Evolutionary conservation across 768 basidiomycete species (phyloP).

Genomic region (Floccularia luteovirens): DNA sequence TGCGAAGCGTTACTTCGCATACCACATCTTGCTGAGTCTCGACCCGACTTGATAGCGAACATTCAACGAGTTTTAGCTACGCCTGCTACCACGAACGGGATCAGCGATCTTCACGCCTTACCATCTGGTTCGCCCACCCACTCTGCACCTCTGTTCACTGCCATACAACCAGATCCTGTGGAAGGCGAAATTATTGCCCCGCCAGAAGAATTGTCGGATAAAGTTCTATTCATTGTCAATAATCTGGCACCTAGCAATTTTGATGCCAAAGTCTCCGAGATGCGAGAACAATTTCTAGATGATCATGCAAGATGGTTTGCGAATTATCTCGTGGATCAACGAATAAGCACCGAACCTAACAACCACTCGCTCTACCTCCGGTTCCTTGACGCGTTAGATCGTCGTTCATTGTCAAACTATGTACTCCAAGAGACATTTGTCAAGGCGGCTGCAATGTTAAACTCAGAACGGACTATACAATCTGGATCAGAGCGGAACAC

Average conservation of each 20-base stretch:
- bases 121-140: constrained; percentile 24
- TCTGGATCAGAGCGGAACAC: constrained; percentile 78
- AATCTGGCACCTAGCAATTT: constrained; percentile 95
- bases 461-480: constrained; percentile 85
- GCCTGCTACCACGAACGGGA: constrained; percentile 33
- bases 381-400: constrained; percentile 80
- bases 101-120: constrained; percentile 26
- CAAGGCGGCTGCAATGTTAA: constrained; percentile 81
- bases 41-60: constrained; percentile 70
- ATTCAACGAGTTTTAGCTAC: constrained; percentile 66
- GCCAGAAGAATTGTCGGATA: constrained; percentile 84
- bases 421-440: constrained; percentile 91
- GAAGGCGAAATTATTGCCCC: constrained; percentile 62
- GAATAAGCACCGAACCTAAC: constrained; percentile 93
- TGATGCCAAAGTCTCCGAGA: constrained; percentile 78
- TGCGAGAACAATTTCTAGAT: constrained; percentile 79
- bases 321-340: constrained; percentile 93
- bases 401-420: constrained; percentile 57
- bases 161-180: constrained; percentile 67
- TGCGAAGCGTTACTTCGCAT: constrained; percentile 87
- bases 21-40: constrained; percentile 77
- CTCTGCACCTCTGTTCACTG: constrained; percentile 55
- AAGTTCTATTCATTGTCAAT: constrained; percentile 96
- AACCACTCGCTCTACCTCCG: constrained; percentile 94
- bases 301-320: constrained; percentile 92